Conservation (phyloP, 768 basidiomycete species). For the Mycena haematopus region DNA sequence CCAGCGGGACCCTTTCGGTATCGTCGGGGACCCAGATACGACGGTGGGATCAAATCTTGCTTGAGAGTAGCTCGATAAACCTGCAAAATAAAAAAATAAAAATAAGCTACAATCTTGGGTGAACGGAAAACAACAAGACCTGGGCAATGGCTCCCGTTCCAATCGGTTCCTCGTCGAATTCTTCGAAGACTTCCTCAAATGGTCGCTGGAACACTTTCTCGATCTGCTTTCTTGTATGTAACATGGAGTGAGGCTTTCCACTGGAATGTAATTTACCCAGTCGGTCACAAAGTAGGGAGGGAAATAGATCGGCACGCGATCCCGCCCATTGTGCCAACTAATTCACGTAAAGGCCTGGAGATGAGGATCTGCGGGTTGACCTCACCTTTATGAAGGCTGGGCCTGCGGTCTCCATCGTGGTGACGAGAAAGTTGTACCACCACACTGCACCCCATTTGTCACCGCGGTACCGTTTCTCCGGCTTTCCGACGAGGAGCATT, state of each 20-base stretch:
- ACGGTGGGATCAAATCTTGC: conserved; percentile 82
- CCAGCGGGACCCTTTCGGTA: conserved; percentile 54
- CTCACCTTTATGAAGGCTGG: conserved; percentile 95
- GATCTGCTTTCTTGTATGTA: conserved; percentile 81
- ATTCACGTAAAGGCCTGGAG: conserved; percentile 27
- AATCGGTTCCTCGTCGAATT: conserved; percentile 86
- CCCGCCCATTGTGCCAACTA: conserved; percentile 99
- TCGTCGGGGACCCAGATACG: conserved; percentile 81
- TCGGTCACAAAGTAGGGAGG: conserved; percentile 80
- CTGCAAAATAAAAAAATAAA: conserved; percentile 46
- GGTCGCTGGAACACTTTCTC: conserved; percentile 82
- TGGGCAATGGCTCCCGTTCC: conserved; percentile 99
- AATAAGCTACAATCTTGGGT: background rate
- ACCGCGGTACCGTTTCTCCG: conserved; percentile 60
- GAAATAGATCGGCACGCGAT: conserved; percentile 93
- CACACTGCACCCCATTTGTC: conserved; percentile 94
- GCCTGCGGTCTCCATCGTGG: conserved; percentile 92
- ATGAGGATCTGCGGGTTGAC: conserved; percentile 10
- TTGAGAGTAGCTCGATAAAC: conserved; percentile 91
- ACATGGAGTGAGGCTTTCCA: conserved; percentile 79
- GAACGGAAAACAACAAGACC: conserved; percentile 37
- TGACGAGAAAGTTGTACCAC: conserved; percentile 93
- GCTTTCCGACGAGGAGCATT: conserved; percentile 76
- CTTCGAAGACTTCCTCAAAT: conserved; percentile 90
- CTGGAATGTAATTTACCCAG: conserved; percentile 90